Evolutionary conservation across 306 rosid genomes (phyloP), one percentile per base, ranked within the genome.

Genomic region (Mimosa pudica): DNA sequence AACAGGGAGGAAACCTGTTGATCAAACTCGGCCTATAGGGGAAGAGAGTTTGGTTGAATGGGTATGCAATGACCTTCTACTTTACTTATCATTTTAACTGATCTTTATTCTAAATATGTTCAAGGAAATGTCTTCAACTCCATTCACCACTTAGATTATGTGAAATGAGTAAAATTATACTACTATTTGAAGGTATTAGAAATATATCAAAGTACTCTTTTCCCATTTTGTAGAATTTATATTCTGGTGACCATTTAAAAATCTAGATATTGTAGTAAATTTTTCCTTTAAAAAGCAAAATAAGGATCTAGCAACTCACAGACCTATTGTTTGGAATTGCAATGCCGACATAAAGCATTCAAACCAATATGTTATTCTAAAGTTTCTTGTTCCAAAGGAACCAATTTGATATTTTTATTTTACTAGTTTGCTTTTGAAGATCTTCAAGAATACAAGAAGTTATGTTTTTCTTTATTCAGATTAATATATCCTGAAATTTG

Each of bases 21-120:
- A 95, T 62, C 71, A 91, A 54, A 77, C 73, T 47, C 99, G 76
- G 81, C 98, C 98, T 66, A 24, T 95, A 12, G 99, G 99, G 61
- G 96, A 95, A 35, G 99, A 95, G 90, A 95, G 99, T 85, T 87
- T 95, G 86, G 99, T 95, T 71, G 98, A 95, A 84, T 95, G 99
- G 97, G 99, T 95, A 84, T 2, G 92, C n/a, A 75, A 70, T n/a
- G 58, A 77, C 82, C 74, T 47, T 62, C 80, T 24, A 48, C n/a
- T 78, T 78, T 44, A 35, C 41, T 74, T 54, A n/a, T 65, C 46
- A 24, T 24, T 24, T 24, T 24, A 62, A 62, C 68, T 32, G 36
- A 62, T 30, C 8, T 61, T 61, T 12, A 18, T 20, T 61, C 42
- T 32, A 62, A 5, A 11, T 62, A 62, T 62, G 67, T 62, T 11